Conservation (phyloP, 371 early-diverging fungal species). For the Furculomyces boomerangus region DNA sequence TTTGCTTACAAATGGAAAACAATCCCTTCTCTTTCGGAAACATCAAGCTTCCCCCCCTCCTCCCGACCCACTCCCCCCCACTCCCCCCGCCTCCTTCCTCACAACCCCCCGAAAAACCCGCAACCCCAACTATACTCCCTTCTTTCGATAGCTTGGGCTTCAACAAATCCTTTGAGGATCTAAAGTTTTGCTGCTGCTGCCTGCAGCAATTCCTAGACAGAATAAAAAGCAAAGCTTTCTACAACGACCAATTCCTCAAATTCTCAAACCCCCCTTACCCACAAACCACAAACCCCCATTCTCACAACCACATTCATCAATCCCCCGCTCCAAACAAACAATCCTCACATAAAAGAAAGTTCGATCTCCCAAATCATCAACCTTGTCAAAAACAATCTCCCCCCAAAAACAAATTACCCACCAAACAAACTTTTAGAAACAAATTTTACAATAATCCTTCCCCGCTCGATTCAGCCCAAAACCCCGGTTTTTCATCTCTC, state of each 20-base stretch:
- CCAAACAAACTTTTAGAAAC: no score
- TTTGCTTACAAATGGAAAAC: not conserved
- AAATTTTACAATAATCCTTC: no score
- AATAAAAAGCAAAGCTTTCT: constrained; percentile 12
- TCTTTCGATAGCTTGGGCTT: constrained; percentile 3
- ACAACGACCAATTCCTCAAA: not conserved
- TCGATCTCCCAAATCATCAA: not conserved
- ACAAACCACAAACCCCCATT: not conserved
- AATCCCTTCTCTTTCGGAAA: not conserved
- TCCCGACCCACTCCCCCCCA: no score
- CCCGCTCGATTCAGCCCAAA: no score
- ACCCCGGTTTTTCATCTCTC: no score
- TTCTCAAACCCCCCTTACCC: not conserved
- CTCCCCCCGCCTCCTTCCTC: not conserved
- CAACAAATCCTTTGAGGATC: constrained; percentile 3
- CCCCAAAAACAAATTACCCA: not conserved
- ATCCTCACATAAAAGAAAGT: no score
- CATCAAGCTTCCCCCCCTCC: not conserved
- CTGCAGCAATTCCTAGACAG: constrained; percentile 1
- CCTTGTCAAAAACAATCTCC: not conserved
- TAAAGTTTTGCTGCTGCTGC: constrained; percentile 4
- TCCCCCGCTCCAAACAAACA: not conserved
- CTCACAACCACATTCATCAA: not conserved
- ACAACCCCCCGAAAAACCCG: not conserved
- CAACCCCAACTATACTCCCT: not conserved